Evolutionary conservation across 495 filamentous ascomycete genomes (phyloP).

Genomic region (Penicillium malachiteum): DNA sequence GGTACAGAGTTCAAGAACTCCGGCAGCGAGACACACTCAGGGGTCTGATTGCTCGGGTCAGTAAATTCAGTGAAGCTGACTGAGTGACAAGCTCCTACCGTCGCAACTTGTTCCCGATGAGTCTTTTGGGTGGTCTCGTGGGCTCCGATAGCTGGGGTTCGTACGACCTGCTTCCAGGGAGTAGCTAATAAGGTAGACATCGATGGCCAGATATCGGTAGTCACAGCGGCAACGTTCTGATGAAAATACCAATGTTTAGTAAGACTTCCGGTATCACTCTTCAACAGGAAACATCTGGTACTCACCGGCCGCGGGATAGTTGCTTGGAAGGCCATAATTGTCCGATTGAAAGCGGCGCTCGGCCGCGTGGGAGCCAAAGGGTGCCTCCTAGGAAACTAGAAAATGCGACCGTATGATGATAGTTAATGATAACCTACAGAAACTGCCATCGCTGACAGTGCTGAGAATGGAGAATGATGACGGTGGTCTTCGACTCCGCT

Average conservation of each 20-base stretch:
- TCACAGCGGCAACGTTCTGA: slow-evolving; percentile 39
- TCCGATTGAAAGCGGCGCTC: slow-evolving; percentile 39
- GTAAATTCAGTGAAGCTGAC: neutral
- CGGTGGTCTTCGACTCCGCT: slow-evolving; percentile 24
- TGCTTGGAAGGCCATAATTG: slow-evolving; percentile 52
- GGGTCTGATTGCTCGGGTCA: slow-evolving; percentile 4
- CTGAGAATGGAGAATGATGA: slow-evolving; percentile 15
- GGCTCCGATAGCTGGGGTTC: slow-evolving; percentile 13
- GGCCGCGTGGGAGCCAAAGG: slow-evolving; percentile 34
- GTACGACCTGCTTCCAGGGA: slow-evolving; percentile 35
- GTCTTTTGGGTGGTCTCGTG: slow-evolving; percentile 21
- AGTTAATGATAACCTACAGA: slow-evolving; percentile 7
- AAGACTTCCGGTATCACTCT: neutral
- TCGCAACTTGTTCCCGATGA: slow-evolving; percentile 13
- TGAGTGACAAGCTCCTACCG: slow-evolving; percentile 13
- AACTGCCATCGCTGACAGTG: slow-evolving; percentile 31
- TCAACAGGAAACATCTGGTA: neutral
- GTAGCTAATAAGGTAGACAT: slow-evolving; percentile 40
- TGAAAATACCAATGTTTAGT: slow-evolving; percentile 13
- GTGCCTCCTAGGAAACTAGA: slow-evolving; percentile 16
- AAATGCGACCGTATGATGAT: slow-evolving; percentile 5
- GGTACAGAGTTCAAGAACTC: slow-evolving; percentile 31
- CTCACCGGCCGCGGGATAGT: slow-evolving; percentile 43
- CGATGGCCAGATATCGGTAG: slow-evolving; percentile 46
- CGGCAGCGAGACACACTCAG: slow-evolving; percentile 20